Conservation (phyloP, 768 basidiomycete genomes). For the Calocybe gangraenosa region DNA sequence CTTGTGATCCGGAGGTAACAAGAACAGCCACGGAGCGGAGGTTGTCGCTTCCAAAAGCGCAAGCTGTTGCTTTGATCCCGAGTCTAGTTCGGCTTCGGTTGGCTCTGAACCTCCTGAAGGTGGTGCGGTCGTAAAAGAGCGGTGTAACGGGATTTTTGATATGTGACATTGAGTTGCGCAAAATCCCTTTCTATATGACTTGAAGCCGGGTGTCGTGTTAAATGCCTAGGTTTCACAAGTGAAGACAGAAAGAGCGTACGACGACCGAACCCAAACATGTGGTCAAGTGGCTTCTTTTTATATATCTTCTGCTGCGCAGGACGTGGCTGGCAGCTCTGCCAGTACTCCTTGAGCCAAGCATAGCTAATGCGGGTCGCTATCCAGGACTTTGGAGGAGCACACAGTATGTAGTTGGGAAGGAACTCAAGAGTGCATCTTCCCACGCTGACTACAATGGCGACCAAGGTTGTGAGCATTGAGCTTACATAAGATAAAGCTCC, state of each 20-base stretch:
- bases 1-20: conserved; percentile 11
- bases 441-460: too few species aligned
- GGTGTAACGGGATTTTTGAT: conserved; percentile 1
- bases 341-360: too few species aligned
- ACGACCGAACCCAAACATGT: too few species aligned
- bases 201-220: not conserved
- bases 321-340: too few species aligned
- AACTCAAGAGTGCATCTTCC: too few species aligned
- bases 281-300: too few species aligned
- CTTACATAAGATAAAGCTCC: too few species aligned
- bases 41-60: conserved; percentile 4
- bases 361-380: too few species aligned
- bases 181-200: not conserved
- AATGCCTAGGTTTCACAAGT: not conserved
- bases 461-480: too few species aligned
- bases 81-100: not conserved
- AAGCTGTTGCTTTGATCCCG: conserved; percentile 18
- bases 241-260: not conserved
- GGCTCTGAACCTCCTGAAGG: not conserved
- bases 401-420: too few species aligned
- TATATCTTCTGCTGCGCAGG: too few species aligned
- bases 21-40: conserved; percentile 19
- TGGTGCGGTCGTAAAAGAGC: not conserved
- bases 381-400: too few species aligned
- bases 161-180: not conserved